Evolutionary conservation across 371 early-diverging fungal species (phyloP), one percentile per base, ranked within the genome.

Genomic region (Dentiscutata heterogama): DNA sequence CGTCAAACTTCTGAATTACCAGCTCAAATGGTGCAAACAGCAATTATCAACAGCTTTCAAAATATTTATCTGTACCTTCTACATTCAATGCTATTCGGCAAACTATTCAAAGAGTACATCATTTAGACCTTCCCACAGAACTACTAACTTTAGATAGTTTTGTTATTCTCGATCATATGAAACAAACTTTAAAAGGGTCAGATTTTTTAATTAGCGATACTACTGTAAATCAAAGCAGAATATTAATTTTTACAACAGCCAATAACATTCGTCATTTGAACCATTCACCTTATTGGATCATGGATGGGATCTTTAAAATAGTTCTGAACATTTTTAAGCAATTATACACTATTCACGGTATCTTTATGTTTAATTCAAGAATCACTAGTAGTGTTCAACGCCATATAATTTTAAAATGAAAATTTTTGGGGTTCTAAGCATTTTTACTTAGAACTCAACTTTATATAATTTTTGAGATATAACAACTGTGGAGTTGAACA

Each of bases 1-100:
- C 25, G 39, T 27, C 18, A 75, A 75, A 58, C 76, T 11, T 58
- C n/a, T 60, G 20, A 75, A 6, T 35, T 8, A 39, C 60, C 60
- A n/a, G 54, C 54, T 53, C 54, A 74, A 74, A 74, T 74, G 10
- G 53, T 74, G 22, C 54, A 74, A 74, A 53, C n/a, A 27, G 29
- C 25, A 8, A n/a, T n/a, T 31, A 60, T 39, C n/a, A 54, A 75
- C 58, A 60, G 0, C 58, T 60, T 31, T 29, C 58, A 60, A 29
- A 35, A 58, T 58, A 75, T 75, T 29, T 42, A 75, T 29, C 76
- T 14, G 31, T 75, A 75, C 22, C 54, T 75, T 58, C 60, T 58
- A 10, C 4, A n/a, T 31, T 7, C 31, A n/a, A 75, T 60, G 76
- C 76, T 16, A 29, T 60, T n/a, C 14, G 2, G 1, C 54, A 31